Evolutionary conservation across 352 stramenopile species (phyloP), one percentile per base, ranked within the genome.

Genomic region (Peronospora tabacina): DNA sequence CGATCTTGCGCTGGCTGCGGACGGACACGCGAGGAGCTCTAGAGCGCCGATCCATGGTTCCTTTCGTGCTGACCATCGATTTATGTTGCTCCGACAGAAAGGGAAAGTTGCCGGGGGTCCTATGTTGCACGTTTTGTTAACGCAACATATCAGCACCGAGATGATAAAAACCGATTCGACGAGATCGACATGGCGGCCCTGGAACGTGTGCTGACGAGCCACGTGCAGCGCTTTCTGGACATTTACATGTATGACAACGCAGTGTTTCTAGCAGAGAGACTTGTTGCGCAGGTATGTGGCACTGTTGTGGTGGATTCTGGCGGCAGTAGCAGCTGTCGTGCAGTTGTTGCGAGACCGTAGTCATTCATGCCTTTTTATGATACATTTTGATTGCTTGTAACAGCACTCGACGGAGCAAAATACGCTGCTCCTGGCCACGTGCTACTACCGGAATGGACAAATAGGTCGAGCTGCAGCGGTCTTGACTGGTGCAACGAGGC

Each of bases 201-300:
- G 39, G 78, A 86, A 60, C 36, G 51, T 7, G 66, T 61, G 49
- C 74, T 90, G 6, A 50, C 46, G 41, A 54, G 55, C 40, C 67
- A 80, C 39, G 71, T 81, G 38, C 68, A 75, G 44, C 66, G 69
- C 46, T 79, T 72, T 48, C 46, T 90, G 49, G 59, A 72, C 28
- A 39, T 49, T 12, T 82, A 73, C 39, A 52, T 93, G 24, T 71
- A 78, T 49, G 64, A 74, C 2, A 89, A 83, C 47, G 84, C 84
- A 37, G 66, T 50, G 17, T 95, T 95, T 51, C 64, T 95, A 44
- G 82, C 82, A 20, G 84, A 95, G 53, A 59, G 84, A 36, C 72
- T 95, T 4, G 71, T 90, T 7, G 76, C 82, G 0, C 77, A 91
- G 62, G 82, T 90, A 73, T 36, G 52, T 16, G 22, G 15, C n/a